Evolutionary conservation across 805 yeast genomes (phyloP).

Genomic region (Candida maris): DNA sequence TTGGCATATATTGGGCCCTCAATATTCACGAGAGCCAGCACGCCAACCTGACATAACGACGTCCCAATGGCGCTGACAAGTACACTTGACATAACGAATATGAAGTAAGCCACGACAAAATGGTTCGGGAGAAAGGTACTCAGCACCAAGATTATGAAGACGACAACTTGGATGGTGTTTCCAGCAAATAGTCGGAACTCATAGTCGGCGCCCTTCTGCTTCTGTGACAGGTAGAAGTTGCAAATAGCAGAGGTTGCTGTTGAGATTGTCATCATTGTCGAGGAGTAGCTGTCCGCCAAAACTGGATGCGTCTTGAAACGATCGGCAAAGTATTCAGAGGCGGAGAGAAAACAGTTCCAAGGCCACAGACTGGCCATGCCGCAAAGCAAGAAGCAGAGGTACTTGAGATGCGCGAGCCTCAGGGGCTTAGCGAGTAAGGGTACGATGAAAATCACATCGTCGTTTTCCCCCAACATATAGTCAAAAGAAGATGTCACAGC

Average conservation of each 20-base stretch:
- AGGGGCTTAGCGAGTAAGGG: slow-evolving; percentile 16
- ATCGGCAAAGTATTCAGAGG: slow-evolving; percentile 73
- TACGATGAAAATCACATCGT: slow-evolving; percentile 9
- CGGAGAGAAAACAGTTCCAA: slow-evolving; percentile 89
- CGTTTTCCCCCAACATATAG: slow-evolving; percentile 7
- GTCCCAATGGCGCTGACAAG: slow-evolving; percentile 68
- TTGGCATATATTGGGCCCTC: slow-evolving; percentile 78
- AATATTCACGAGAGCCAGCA: slow-evolving; percentile 80
- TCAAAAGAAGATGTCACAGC: too few relatives aligned
- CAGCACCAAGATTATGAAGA: slow-evolving; percentile 56
- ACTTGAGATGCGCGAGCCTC: slow-evolving; percentile 32
- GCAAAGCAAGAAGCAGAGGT: slow-evolving; percentile 57
- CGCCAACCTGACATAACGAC: slow-evolving; percentile 83
- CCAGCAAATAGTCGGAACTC: slow-evolving; percentile 58
- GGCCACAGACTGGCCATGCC: slow-evolving; percentile 93
- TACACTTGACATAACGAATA: slow-evolving; percentile 59
- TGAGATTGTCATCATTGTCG: slow-evolving; percentile 85
- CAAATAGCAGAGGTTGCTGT: slow-evolving; percentile 62
- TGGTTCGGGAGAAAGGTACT: slow-evolving; percentile 36
- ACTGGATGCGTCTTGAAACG: slow-evolving; percentile 50
- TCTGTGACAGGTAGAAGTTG: slow-evolving; percentile 60
- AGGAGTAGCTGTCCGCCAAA: slow-evolving; percentile 59
- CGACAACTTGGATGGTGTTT: slow-evolving; percentile 48
- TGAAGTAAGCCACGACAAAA: slow-evolving; percentile 42
- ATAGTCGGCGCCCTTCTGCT: slow-evolving; percentile 60